Percentiles rank a stretch among this genome's conserved stretches.
Evolutionary conservation across 140 eudicot genomes (phyloP).

Genomic region (Stevia rebaudiana): DNA sequence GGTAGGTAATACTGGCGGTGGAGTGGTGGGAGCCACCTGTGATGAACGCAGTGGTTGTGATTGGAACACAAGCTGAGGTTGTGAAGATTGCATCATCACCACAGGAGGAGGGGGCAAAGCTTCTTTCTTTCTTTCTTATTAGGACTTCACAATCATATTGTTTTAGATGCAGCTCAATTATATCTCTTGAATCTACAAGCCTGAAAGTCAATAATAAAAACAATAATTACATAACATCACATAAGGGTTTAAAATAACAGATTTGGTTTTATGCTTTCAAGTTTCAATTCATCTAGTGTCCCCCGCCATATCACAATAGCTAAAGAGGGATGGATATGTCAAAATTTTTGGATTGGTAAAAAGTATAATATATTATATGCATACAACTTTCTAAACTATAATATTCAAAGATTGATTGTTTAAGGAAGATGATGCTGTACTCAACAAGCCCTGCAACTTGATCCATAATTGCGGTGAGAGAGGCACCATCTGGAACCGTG

Average conservation of each 20-base stretch:
- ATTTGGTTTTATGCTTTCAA: too few species aligned
- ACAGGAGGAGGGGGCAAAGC: conserved; percentile 46
- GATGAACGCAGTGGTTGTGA: conserved; percentile 25
- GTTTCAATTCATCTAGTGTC: too few species aligned
- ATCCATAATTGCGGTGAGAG: conserved; percentile 52
- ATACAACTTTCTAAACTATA: background rate
- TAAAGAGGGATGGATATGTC: too few species aligned
- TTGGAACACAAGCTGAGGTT: conserved; percentile 26
- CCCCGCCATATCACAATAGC: too few species aligned
- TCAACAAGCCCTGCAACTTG: conserved; percentile 72
- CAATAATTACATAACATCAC: background rate
- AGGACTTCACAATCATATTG: conserved; percentile 60
- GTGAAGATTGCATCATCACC: conserved; percentile 36
- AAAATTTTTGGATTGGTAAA: background rate
- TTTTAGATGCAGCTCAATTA: conserved; percentile 68
- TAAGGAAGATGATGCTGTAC: conserved; percentile 31
- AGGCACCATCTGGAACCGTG: conserved; percentile 47
- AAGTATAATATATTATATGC: background rate
- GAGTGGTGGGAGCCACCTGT: conserved; percentile 31
- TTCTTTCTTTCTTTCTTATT: conserved; percentile 70
- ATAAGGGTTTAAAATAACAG: background rate
- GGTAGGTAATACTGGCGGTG: conserved; percentile 36
- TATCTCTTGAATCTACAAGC: conserved; percentile 86
- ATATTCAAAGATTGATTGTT: background rate
- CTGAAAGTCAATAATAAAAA: conserved; percentile 26